These are phyloP conservation scores for Rosa lucieae DNA, from an alignment of 306 rosid genomes.

Conservation along the genomic window DNA sequence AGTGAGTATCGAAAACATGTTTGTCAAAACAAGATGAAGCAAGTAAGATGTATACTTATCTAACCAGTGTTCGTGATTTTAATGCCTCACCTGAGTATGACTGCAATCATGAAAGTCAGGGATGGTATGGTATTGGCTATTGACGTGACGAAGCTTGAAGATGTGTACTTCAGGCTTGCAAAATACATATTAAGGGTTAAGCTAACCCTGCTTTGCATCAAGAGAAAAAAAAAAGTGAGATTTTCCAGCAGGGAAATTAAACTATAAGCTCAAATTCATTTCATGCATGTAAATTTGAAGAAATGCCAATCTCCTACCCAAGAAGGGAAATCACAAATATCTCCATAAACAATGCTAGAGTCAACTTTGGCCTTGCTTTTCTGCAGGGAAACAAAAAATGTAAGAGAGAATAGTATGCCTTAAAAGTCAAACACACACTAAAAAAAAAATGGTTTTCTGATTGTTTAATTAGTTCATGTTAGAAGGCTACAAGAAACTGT, in stretches of 20 bases:
- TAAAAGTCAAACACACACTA: neutral
- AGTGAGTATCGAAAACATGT: conserved; percentile 1
- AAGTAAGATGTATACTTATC: neutral
- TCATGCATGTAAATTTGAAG: neutral
- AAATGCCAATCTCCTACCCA: conserved; percentile 28
- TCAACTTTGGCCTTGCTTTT: conserved; percentile 41
- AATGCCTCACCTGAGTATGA: conserved; percentile 24
- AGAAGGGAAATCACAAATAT: conserved; percentile 39
- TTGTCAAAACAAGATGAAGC: neutral
- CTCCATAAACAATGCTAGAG: conserved; percentile 38
- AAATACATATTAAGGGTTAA: conserved; percentile 43
- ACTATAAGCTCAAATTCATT: neutral
- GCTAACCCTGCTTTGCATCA: conserved; percentile 30
- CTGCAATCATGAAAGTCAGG: conserved; percentile 41
- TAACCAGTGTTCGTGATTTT: neutral
- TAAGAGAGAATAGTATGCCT: neutral
- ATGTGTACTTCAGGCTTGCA: conserved; percentile 36
- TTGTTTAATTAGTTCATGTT: neutral
- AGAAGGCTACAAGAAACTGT: neutral
- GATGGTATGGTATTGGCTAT: conserved; percentile 37
- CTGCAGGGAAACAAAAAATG: conserved; percentile 26
- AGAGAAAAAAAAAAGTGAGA: neutral
- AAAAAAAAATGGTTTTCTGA: too few relatives aligned
- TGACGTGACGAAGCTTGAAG: conserved; percentile 48
- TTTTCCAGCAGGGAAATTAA: neutral